Evolutionary conservation across 2,329 filamentous ascomycete species (phyloP), one percentile per base, ranked within the genome.

Genomic region (Coleophoma crateriformis): DNA sequence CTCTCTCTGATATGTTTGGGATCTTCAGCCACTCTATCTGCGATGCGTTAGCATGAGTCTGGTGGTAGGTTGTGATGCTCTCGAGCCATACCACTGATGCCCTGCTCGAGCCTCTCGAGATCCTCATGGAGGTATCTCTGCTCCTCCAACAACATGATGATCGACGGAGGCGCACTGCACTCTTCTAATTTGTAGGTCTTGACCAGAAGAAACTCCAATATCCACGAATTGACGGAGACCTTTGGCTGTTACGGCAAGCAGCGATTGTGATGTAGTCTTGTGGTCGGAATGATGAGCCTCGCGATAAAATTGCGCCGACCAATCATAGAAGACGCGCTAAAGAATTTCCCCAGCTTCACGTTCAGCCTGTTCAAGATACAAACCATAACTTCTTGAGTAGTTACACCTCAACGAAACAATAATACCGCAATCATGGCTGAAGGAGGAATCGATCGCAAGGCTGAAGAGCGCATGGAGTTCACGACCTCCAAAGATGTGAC

Each of bases 391-490:
- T 33, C 12, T 27, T 27, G 20, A 46, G 19, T 39, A 34, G 20
- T 40, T 42, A 39, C 20, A 27, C 20, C 22, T 35, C 15, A 54
- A 34, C 42, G n/a, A 19, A 33, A 45, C 19, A 39, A 38, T 22
- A 33, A 53, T 55, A 57, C 38, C 53, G 47, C 55, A 61, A 63
- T 55, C 61, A 99, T 97, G 94, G 90, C 91, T 57, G 92, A 97
- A 46, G 74, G 73, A 58, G 41, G 79, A 55, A 84, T 97, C 67
- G 92, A 99, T 72, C 87, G 89, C 73, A 91, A 91, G 74, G 84
- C 85, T 57, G 94, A 97, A 70, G 91, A 96, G 78, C 85, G 89
- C 71, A 95, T 97, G 85, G 92, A 97, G 76, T 97, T 99, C 71
- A 87, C 87, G 58, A 99, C 94, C 68, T 96, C 92, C 56, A 96